These are phyloP conservation scores for Daldinia bambusicola DNA, from an alignment of 495 filamentous ascomycete genomes.

Conservation along the genomic window DNA sequence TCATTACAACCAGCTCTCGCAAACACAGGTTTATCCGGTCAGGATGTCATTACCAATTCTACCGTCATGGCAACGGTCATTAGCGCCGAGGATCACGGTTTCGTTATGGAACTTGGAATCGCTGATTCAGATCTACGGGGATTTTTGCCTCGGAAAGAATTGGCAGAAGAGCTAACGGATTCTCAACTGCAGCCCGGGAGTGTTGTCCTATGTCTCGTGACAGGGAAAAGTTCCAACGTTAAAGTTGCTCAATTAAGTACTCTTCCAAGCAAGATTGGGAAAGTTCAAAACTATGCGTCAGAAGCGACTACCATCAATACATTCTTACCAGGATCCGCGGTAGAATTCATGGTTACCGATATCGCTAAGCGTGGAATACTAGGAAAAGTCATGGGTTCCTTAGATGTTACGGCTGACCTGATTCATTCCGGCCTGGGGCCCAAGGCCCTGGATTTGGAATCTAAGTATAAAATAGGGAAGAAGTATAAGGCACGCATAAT, in stretches of 20 bases:
- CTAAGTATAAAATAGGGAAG: conserved; percentile 78
- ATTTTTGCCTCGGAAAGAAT: conserved; percentile 90
- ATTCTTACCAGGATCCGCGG: conserved; percentile 89
- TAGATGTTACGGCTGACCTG: conserved; percentile 89
- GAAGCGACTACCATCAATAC: conserved; percentile 86
- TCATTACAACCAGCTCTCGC: conserved; percentile 78
- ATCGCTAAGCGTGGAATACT: conserved; percentile 65
- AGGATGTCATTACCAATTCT: conserved; percentile 74
- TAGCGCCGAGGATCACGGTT: conserved; percentile 94
- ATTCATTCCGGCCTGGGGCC: conserved; percentile 83
- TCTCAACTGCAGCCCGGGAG: conserved; percentile 71
- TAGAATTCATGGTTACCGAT: conserved; percentile 85
- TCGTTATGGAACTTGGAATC: conserved; percentile 91
- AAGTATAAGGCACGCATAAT: conserved; percentile 89
- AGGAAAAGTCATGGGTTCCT: conserved; percentile 91
- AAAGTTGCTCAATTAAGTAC: conserved; percentile 89
- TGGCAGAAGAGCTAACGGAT: conserved; percentile 72
- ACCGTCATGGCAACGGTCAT: conserved; percentile 86
- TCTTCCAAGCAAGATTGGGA: conserved; percentile 72
- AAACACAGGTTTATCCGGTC: conserved; percentile 75
- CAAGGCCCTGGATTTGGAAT: conserved; percentile 69
- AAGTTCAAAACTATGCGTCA: conserved; percentile 72
- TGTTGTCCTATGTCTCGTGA: conserved; percentile 84
- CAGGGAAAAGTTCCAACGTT: conserved; percentile 76
- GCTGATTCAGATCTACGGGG: conserved; percentile 72